phyloP scores from a whole-genome alignment of 1,284 basidiomycete genomes.

The Papiliotrema laurentii region DNA sequence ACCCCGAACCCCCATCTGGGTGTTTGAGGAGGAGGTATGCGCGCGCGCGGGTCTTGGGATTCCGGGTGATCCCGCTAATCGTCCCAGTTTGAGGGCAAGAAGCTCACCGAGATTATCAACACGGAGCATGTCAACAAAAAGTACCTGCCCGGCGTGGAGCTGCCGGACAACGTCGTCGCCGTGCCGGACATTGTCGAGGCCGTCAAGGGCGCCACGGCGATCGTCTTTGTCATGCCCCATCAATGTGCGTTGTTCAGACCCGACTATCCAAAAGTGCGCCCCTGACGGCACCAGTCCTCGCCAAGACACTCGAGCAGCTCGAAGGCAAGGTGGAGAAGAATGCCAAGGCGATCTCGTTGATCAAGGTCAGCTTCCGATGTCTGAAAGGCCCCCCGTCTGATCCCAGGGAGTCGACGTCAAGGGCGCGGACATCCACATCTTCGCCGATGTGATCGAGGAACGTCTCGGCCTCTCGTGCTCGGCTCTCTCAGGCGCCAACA shows the following conservation, averaged over 20 bases:
- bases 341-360: conserved; percentile 51
- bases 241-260: conserved; percentile 44
- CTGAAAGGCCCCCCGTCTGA: background rate
- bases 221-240: conserved; percentile 58
- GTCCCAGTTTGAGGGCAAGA: conserved; percentile 52
- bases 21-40: conserved; percentile 52
- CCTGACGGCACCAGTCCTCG: conserved; percentile 31
- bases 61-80: background rate
- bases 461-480: conserved; percentile 54
- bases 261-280: background rate
- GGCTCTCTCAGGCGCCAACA: conserved; percentile 59
- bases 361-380: conserved; percentile 42
- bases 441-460: conserved; percentile 56
- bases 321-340: conserved; percentile 48
- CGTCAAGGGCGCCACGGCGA: conserved; percentile 52
- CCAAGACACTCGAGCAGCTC: conserved; percentile 45
- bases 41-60: background rate
- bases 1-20: conserved; percentile 51
- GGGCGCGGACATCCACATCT: conserved; percentile 54
- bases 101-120: conserved; percentile 56
- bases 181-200: conserved; percentile 52
- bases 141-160: conserved; percentile 52
- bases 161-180: conserved; percentile 54
- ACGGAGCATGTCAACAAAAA: conserved; percentile 49
- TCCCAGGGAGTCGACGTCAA: conserved; percentile 52